Base-by-base conservation (phyloP, 2,329 filamentous ascomycete species). In the Amauroascus niger region DNA sequence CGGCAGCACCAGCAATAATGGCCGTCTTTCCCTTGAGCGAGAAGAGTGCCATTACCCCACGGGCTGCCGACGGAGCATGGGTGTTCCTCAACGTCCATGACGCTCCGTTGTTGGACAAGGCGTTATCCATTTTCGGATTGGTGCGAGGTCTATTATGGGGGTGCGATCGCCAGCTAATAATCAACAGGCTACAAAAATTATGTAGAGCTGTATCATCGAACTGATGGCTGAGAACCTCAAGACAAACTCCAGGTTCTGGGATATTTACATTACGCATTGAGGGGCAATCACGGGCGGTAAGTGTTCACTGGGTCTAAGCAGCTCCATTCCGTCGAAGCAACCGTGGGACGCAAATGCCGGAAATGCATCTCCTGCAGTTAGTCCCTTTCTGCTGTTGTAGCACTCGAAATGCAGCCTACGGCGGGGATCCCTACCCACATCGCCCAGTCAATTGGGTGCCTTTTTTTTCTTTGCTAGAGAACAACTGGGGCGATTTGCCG, bases 11-110 rank as follows among this genome's bases (percentile, higher is more conserved):
- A 1, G 82, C 79, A 40, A 87, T 78, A 58, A 87, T 84, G 30
- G 83, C 83, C 1, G 84, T 87, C 61, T 80, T 79, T 41, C 82
- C 83, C 63, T 82, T 82, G 49, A 87, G 74, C 5, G 83, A 86
- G 70, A 87, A 85, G 55, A 86, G 76, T 32, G 79, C 76, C 64
- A 87, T 66, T 55, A 87, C 76, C 43, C 77, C 71, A 53, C 76
- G 74, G 13, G 65, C 65, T 46, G 69, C 64, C 24, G 64, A 61
- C 1, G 72, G 70, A n/a, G 74, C 59, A 26, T 72, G 66, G 13
- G 77, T 82, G 64, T 78, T 81, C 62, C 80, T 69, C 64, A 82
- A 80, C 30, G 49, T 16, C 49, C 49, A 52, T 6, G 49, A 52
- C 32, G 39, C 49, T 14, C 49, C 49, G 6, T 28, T 28, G 39